Evolutionary conservation across 495 filamentous ascomycete genomes (phyloP), one percentile per base, ranked within the genome.

Genomic region (Aspergillus biplanus): DNA sequence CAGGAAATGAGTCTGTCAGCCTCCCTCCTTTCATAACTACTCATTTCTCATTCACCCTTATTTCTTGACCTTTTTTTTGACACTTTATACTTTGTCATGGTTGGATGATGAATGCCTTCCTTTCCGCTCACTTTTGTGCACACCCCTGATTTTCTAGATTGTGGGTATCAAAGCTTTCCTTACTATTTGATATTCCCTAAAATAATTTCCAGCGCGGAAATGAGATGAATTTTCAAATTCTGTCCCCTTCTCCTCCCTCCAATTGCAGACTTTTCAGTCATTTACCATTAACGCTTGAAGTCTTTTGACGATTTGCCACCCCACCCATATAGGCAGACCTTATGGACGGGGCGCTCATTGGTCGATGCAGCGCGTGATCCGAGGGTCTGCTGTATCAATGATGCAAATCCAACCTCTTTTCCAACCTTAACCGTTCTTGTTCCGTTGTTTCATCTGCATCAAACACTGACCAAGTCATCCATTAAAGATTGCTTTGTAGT

Each of bases 301-400:
- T 48, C 33, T 15, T 35, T 44, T 65, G 54, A 52, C 34, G 33
- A 31, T 34, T 62, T 34, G 63, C 67, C 67, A 69, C 67, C 61
- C 33, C 58, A 31, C 54, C 67, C 67, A 52, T 58, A 64, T 49
- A 61, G 16, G 52, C 44, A 47, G 39, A 39, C 16, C 11, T 5
- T 27, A 42, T 48, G 67, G 67, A 35, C 49, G 47, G n/a, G 39
- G 31, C 61, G 37, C 61, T 69, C 48, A 69, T 69, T 69, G 67
- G 67, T 12, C 49, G 50, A 56, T 42, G 33, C 44, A 33, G 49
- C 63, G 67, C 63, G 53, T 69, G 67, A 69, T 65, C 61, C 58
- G n/a, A 35, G 56, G 39, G 39, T 59, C 27, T 33, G 52, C 33
- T 31, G 33, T 31, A 12, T 55, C 53, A 46, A 67, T 67, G 65